Conservation (phyloP, 805 yeast species). For the Clavispora vitiphila region DNA sequence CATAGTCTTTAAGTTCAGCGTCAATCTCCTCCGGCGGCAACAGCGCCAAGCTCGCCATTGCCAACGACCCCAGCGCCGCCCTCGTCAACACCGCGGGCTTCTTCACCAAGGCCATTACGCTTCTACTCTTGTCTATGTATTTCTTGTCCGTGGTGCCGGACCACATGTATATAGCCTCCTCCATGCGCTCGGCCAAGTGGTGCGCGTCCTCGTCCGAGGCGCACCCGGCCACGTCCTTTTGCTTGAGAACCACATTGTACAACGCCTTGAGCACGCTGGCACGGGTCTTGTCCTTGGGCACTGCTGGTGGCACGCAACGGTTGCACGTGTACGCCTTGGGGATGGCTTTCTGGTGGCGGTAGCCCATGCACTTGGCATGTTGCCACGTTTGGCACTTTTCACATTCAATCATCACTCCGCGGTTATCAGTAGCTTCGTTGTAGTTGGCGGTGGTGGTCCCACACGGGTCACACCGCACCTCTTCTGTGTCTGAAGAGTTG, state of each 20-base stretch:
- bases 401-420: constrained; percentile 62
- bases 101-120: constrained; percentile 59
- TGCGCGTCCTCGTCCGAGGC: constrained; percentile 31
- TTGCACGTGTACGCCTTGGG: constrained; percentile 53
- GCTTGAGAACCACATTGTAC: constrained; percentile 35
- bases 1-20: constrained; percentile 66
- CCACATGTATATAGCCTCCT: constrained; percentile 41
- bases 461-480: constrained; percentile 57
- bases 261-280: constrained; percentile 50
- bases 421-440: constrained; percentile 49
- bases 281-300: constrained; percentile 33
- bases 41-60: constrained; percentile 54
- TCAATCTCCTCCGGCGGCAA: constrained; percentile 75
- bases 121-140: constrained; percentile 68
- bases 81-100: constrained; percentile 53
- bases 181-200: constrained; percentile 49
- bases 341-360: constrained; percentile 27
- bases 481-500: constrained; percentile 30
- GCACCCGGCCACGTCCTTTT: constrained; percentile 25
- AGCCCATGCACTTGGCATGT: constrained; percentile 60
- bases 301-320: constrained; percentile 41
- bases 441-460: constrained; percentile 55
- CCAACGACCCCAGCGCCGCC: constrained; percentile 49
- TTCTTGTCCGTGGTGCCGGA: constrained; percentile 27
- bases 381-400: constrained; percentile 69